Conservation (phyloP, 2,329 filamentous ascomycete genomes). For the Aspergillus sp. region DNA sequence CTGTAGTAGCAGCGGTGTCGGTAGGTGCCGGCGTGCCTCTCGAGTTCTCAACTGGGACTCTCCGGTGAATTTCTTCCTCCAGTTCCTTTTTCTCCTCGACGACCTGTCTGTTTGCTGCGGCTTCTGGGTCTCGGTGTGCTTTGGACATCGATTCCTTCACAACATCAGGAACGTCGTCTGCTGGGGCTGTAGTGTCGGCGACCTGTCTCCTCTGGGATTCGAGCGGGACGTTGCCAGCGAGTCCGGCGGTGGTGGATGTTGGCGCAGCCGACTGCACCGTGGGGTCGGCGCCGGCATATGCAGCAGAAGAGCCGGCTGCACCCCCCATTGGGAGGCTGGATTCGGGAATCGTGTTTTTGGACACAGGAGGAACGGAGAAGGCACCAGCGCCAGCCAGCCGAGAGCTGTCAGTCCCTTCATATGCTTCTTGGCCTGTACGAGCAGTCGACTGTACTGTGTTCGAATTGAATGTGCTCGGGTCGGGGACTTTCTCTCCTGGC, state of each 20-base stretch:
- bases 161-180: conserved; percentile 41
- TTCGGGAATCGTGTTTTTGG: conserved; percentile 72
- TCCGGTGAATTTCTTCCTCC: conserved; percentile 70
- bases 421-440: conserved; percentile 76
- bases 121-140: conserved; percentile 66
- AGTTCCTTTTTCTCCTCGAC: conserved; percentile 74
- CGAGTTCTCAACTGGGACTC: conserved; percentile 36
- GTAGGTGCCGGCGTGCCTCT: conserved; percentile 43
- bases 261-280: conserved; percentile 54
- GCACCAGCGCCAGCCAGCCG: conserved; percentile 41
- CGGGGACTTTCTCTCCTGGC: conserved; percentile 79
- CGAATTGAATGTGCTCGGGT: conserved; percentile 60
- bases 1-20: conserved; percentile 38
- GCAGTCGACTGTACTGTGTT: conserved; percentile 69
- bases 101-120: conserved; percentile 65
- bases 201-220: conserved; percentile 34
- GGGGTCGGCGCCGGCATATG: conserved; percentile 54
- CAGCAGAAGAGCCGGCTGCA: conserved; percentile 33
- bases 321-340: conserved; percentile 72
- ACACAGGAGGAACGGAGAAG: conserved; percentile 56
- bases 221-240: conserved; percentile 47
- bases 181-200: conserved; percentile 22
- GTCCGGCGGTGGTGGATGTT: conserved; percentile 45
- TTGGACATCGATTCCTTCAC: conserved; percentile 48
- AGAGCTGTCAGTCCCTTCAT: conserved; percentile 65